Evolutionary conservation across 2,329 filamentous ascomycete genomes (phyloP), one percentile per base, ranked within the genome.

Genomic region (Ascochyta lentis): DNA sequence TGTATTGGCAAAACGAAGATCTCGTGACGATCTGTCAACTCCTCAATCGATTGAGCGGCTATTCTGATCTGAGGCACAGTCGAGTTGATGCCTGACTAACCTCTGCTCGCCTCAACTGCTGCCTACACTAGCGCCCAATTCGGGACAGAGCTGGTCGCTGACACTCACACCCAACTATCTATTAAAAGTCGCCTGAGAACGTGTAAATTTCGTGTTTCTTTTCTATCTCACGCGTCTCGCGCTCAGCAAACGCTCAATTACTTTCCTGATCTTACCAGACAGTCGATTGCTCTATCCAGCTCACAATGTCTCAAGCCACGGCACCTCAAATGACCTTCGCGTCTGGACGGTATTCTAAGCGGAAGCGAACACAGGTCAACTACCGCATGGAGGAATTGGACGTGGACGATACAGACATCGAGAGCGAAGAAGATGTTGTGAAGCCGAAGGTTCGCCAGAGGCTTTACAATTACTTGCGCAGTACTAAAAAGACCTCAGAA

Each of bases 361-460:
- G 72, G 52, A 75, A 75, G 65, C 62, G 70, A 37, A 65, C 63
- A 6, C 68, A 70, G 44, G 54, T 75, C 50, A 67, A 63, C 22
- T 74, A 75, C 49, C 61, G 59, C 27, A 64, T 69, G 48, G 58
- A 65, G n/a, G 61, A 66, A 12, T 37, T 67, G 4, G 67, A 68
- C 6, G 56, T 63, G 7, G 65, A 66, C 5, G 64, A 68, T 5
- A 42, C 31, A 3, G 65, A 68, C 12, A 27, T 24, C 1, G 64
- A 68, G 6, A 59, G 64, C 3, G 59, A 63, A 10, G 62, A 57
- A 31, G 63, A 66, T 26, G 46, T 34, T 31, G 64, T 61, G 4
- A 55, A 52, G 19, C 43, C 60, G 48, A 74, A 74, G 69, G 71
- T 74, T 54, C 44, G 58, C 54, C 33, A 37, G 29, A 49, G 27